Evolutionary conservation across 2,329 filamentous ascomycete genomes (phyloP).

Genomic region (Pseudogymnoascus sp.): DNA sequence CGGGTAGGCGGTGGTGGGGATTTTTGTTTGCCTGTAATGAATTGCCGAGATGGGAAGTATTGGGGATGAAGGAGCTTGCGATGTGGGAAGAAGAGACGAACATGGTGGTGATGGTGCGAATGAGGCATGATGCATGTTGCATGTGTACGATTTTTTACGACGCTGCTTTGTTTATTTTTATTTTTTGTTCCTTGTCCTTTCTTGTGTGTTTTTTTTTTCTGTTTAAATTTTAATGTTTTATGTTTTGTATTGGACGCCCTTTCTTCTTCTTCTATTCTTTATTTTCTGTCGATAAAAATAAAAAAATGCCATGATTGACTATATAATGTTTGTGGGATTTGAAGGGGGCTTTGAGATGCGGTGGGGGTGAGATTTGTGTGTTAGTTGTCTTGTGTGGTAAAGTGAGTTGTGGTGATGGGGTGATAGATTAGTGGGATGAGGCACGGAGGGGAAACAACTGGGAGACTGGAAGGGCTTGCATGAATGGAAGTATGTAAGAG

Average conservation of each 20-base stretch:
- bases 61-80: neutral
- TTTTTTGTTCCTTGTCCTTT: neutral
- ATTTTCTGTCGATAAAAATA: neutral
- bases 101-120: neutral
- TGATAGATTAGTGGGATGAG: neutral
- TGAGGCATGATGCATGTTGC: slow-evolving; percentile 3
- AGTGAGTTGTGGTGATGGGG: neutral
- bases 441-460: neutral
- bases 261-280: no score
- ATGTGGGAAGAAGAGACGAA: neutral
- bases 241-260: neutral
- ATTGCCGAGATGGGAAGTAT: neutral
- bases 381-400: neutral
- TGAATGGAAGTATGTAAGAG: neutral
- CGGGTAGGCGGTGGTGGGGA: neutral
- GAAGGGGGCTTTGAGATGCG: neutral
- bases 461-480: neutral
- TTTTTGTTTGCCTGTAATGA: neutral
- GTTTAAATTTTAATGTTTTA: slow-evolving; percentile 8
- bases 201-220: slow-evolving; percentile 5
- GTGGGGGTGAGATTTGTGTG: neutral
- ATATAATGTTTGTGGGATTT: neutral
- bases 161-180: neutral
- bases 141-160: slow-evolving; percentile 1
- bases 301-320: neutral